Conservation (phyloP, 148 eudicot genomes). For the Limonium bicolor region DNA sequence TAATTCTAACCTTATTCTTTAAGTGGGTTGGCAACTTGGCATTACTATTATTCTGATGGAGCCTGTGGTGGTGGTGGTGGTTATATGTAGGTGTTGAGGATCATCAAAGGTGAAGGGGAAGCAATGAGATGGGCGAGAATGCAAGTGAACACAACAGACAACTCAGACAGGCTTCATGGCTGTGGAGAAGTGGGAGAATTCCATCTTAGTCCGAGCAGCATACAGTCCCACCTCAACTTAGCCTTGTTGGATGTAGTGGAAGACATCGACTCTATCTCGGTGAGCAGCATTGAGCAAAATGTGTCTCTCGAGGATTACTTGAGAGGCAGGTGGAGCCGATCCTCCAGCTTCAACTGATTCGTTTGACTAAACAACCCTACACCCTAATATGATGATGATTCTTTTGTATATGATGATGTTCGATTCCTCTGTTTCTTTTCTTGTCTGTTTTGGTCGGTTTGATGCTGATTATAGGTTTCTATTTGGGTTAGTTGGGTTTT, state of each 20-base stretch:
- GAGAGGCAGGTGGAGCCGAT: constrained; percentile 5
- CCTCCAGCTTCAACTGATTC: constrained; percentile 5
- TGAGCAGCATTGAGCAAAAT: constrained; percentile 5
- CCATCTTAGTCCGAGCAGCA: neutral
- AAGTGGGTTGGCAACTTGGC: constrained; percentile 1
- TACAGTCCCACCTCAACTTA: neutral
- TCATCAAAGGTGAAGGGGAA: constrained; percentile 1
- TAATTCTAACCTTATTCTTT: constrained; percentile 22
- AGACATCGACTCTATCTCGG: constrained; percentile 4
- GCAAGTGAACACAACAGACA: constrained; percentile 7
- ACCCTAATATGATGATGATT: constrained; percentile 1
- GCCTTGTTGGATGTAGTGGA: constrained; percentile 3
- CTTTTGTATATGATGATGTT: too few relatives aligned
- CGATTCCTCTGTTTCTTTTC: too few relatives aligned
- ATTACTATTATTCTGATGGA: neutral
- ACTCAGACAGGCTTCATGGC: constrained; percentile 1
- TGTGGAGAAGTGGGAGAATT: too few relatives aligned
- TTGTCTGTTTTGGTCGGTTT: too few relatives aligned
- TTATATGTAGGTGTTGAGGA: constrained; percentile 4
- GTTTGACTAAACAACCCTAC: constrained; percentile 1
- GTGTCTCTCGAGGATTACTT: constrained; percentile 6
- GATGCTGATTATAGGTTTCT: too few relatives aligned
- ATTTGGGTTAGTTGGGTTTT: too few relatives aligned
- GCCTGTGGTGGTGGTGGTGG: neutral
- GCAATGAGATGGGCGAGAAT: constrained; percentile 3